Base-by-base conservation (phyloP, 2,329 filamentous ascomycete genomes). In the Pseudogymnoascus sp. region DNA sequence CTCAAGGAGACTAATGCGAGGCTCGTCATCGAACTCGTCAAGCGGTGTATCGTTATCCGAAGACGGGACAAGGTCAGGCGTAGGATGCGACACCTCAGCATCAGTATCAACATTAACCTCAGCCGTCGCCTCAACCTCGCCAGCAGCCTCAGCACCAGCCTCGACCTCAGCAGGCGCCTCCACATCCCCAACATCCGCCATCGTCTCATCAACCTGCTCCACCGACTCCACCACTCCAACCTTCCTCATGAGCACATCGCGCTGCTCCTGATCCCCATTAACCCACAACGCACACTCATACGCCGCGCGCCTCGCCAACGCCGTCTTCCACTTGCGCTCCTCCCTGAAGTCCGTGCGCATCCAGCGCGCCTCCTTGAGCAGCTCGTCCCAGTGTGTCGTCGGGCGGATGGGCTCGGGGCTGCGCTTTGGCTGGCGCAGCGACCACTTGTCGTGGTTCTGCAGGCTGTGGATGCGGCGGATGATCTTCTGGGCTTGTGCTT, bases 341-440 rank as follows among this genome's bases (percentile, higher is more conserved):
- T 97, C 90, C 60, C 89, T 84, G 70, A 97, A 97, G 74, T 99
- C 94, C 1, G 92, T 97, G 59, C 92, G 85, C 90, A 99, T 95
- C 93, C 93, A 97, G 73, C 92, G 96, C 83, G 93, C 90, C 77
- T 99, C 92, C 67, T 92, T 84, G 33, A 99, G 78, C 61, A 97
- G 74, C 60, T 93, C 82, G 75, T 99, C 94, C 83, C 87, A 90
- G 68, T 97, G 93, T 1, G 88, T 87, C 0, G 84, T 82, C 15
- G 87, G 87, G 37, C 91, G 84, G 3, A 84, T 80, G 4, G 93
- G 92, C 73, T 99, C 94, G 1, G 86, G 81, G 39, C 87, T 89
- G 62, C 92, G 88, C 71, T 95, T 90, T 45, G 92, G 86, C 71
- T 99, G 94, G 60, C 93, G 84, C 55, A 99, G 75, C 4, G 92